A percentile compares a stretch with the other conserved stretches of the same genome.
phyloP scores from a whole-genome alignment of 2,329 filamentous ascomycete genomes.

The Penicillium sp. region DNA sequence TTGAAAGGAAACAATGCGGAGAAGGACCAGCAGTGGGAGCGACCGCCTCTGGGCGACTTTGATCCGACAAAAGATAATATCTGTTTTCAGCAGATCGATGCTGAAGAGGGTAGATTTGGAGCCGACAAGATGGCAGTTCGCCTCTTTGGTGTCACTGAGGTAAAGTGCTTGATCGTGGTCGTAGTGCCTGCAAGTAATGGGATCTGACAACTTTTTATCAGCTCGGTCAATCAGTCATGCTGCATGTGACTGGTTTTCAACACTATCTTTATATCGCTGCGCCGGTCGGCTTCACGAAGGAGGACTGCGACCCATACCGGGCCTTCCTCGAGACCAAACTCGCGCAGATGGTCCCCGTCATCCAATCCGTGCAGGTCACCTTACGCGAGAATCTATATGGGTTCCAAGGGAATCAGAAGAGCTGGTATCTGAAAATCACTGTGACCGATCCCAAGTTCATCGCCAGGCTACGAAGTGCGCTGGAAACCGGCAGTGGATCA shows the following conservation, averaged over 20 bases:
- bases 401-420: slow-evolving; percentile 90
- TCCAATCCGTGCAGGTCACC: slow-evolving; percentile 78
- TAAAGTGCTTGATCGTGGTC: slow-evolving; percentile 33
- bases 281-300: slow-evolving; percentile 74
- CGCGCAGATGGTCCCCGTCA: slow-evolving; percentile 70
- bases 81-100: slow-evolving; percentile 95
- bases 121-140: slow-evolving; percentile 79
- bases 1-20: slow-evolving; percentile 86
- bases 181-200: background rate
- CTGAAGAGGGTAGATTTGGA: slow-evolving; percentile 80
- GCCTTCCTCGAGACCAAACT: slow-evolving; percentile 77
- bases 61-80: slow-evolving; percentile 67
- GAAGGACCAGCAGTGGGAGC: slow-evolving; percentile 89
- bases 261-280: slow-evolving; percentile 96
- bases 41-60: slow-evolving; percentile 63
- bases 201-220: slow-evolving; percentile 30
- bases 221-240: slow-evolving; percentile 83
- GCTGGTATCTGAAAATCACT: slow-evolving; percentile 89
- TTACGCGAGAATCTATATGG: slow-evolving; percentile 90
- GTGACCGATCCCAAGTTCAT: slow-evolving; percentile 88
- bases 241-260: slow-evolving; percentile 93
- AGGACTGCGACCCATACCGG: slow-evolving; percentile 77
- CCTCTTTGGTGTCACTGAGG: slow-evolving; percentile 89
- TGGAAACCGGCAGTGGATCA: slow-evolving; percentile 65
- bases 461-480: slow-evolving; percentile 69